phyloP scores from a whole-genome alignment of 2,329 filamentous ascomycete species.

The Exophiala spinifera region DNA sequence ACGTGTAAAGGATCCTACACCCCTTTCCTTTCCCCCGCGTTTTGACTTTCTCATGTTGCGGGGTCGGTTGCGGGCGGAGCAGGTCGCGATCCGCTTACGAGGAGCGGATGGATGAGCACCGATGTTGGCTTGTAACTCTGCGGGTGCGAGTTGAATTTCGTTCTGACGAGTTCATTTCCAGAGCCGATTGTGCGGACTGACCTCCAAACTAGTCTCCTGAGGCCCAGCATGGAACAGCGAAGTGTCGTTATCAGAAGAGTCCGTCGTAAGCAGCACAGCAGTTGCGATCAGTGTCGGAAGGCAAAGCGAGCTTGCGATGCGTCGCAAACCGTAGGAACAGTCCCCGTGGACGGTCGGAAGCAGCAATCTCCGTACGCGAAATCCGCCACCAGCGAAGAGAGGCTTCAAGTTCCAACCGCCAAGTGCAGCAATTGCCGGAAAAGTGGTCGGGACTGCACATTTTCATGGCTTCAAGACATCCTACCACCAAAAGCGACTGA shows the following conservation, averaged over 20 bases:
- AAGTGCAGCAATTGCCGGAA: constrained; percentile 7
- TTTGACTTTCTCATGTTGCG: too few relatives aligned
- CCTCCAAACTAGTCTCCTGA: too few relatives aligned
- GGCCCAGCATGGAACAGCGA: constrained; percentile 5
- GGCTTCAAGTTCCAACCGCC: background rate
- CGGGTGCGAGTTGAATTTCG: too few relatives aligned
- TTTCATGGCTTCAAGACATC: constrained; percentile 6
- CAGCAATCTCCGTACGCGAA: background rate
- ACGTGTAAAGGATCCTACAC: too few relatives aligned
- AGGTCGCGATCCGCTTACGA: too few relatives aligned
- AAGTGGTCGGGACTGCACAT: constrained; percentile 3
- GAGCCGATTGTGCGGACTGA: too few relatives aligned
- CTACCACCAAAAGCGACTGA: background rate
- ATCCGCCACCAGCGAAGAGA: background rate
- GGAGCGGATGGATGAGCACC: too few relatives aligned
- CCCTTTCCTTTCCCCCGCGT: too few relatives aligned
- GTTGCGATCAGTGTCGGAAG: constrained; percentile 12
- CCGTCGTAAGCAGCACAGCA: constrained; percentile 9
- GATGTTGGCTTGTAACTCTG: too few relatives aligned
- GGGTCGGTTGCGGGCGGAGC: too few relatives aligned
- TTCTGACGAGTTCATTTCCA: too few relatives aligned
- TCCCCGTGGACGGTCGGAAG: background rate
- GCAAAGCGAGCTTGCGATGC: constrained; percentile 11
- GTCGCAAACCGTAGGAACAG: background rate
- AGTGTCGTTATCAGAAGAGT: constrained; percentile 9